A percentile compares a stretch with the other conserved stretches of the same genome.
Evolutionary conservation across 1,284 basidiomycete species (phyloP).

Genomic region (Ceratorhiza oryzae-sativae): DNA sequence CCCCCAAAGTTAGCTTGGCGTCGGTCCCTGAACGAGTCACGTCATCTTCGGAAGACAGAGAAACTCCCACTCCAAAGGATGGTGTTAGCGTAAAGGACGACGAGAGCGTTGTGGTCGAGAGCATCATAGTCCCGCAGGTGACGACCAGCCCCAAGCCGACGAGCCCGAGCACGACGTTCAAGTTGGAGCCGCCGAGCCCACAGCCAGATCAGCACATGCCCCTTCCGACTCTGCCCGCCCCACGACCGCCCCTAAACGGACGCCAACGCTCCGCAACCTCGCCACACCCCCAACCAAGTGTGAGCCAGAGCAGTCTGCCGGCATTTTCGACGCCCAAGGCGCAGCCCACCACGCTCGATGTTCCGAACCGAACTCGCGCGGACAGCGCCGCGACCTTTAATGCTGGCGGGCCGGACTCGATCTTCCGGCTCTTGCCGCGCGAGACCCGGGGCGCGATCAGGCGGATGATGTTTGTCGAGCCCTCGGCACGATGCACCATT

Average conservation of each 20-base stretch:
- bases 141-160: slow-evolving; percentile 1
- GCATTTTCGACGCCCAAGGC: slow-evolving; percentile 42
- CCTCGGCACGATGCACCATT: slow-evolving; percentile 87
- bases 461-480: slow-evolving; percentile 94
- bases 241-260: slow-evolving; percentile 22
- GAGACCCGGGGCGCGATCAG: slow-evolving; percentile 89
- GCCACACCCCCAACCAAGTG: slow-evolving; percentile 21
- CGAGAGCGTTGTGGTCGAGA: slow-evolving; percentile 21
- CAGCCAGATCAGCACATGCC: slow-evolving; percentile 37
- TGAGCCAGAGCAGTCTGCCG: slow-evolving; percentile 32
- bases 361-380: slow-evolving; percentile 47
- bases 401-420: slow-evolving; percentile 89
- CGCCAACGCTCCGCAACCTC: slow-evolving; percentile 35
- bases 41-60: slow-evolving; percentile 12
- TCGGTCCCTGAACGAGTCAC: slow-evolving; percentile 6
- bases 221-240: slow-evolving; percentile 29
- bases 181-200: slow-evolving; percentile 21
- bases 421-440: slow-evolving; percentile 95
- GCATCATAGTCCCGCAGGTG: slow-evolving; percentile 15
- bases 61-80: slow-evolving; percentile 27
- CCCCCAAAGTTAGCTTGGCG: slow-evolving; percentile 43
- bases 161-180: slow-evolving; percentile 21
- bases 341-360: slow-evolving; percentile 45
- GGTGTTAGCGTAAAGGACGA: background rate
- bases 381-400: slow-evolving; percentile 72